Base-by-base conservation (phyloP, 306 rosid genomes). In the Albizia julibrissin region DNA sequence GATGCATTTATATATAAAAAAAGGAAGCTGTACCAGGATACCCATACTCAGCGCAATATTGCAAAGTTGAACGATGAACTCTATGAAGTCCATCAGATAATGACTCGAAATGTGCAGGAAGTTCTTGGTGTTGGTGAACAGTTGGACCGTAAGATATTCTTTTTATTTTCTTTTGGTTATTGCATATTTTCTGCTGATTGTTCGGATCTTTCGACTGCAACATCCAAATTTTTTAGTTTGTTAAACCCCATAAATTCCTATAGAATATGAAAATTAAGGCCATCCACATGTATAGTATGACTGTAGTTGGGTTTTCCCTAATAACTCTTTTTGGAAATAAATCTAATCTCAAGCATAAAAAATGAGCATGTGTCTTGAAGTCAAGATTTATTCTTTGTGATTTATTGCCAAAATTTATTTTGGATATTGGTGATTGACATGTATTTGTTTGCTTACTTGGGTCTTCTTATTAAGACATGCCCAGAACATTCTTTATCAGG, bases 51-150 rank as follows among this genome's bases (percentile, higher is more conserved):
- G 86, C 93, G 99, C 74, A 96, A 96, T 88, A 92, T 96, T 89
- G 88, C 98, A 29, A 96, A 96, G 87, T 88, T 96, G 92, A 96
- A 93, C 75, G 99, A 96, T 86, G 99, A 96, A 83, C 98, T 96
- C 44, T 96, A 93, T 79, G 99, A 96, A 89, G 99, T 96, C 86
- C 98, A 96, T 85, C 99, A 93, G 87, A 92, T 96, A 79, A 93
- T 96, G 98, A 96, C 99, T 64, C 97, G 99, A 26, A 96, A 96
- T 89, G 99, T 96, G 87, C 99, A 93, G 89, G 99, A 96, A 84
- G 98, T 96, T 87, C 97, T 96, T 81, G 99, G 99, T 84, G 99
- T 96, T 79, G 99, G 99, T 68, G 98, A 96, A 91, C 96, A 93
- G 87, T 90, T 96, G 93, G 98, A 96, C 85, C 98, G 99, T 96